Base-by-base conservation (phyloP, 129 eudicot species). In the Lactuca saligna region DNA sequence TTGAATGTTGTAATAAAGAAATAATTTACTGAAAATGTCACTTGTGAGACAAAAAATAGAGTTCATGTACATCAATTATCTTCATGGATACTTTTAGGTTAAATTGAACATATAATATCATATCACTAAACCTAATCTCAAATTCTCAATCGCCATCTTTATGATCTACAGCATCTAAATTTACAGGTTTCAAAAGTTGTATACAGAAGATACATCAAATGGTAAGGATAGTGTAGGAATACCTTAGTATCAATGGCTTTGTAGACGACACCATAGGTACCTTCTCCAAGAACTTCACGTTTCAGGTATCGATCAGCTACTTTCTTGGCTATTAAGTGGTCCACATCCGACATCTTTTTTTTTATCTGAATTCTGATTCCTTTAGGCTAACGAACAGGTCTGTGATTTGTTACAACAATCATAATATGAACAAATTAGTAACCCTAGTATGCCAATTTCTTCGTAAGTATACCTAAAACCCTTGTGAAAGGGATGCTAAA, bases 231-330 rank as follows among this genome's bases (percentile, higher is more conserved):
- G 33, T 56, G 65, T 20, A 53, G 12, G 46, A 14, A 50, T 82
- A 93, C 99, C 95, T 89, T 81, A 10, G 97, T 93, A 68, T 93
- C 99, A 74, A 93, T 87, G 41, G 99, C 99, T 72, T 93, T 93
- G 84, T 62, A 93, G 20, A 93, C 99, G 39, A 93, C 99, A 13
- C 99, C 99, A 61, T 93, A 93, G 13, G 99, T 93, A 54, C 99
- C 99, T 78, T 93, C 99, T n/a, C 99, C 99, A n/a, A 89, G 87
- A 34, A 87, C 88, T 15, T 89, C 99, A 35, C 99, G 92, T 71
- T 93, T 93, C 51, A 93, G 70, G 69, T 93, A 93, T 4, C 99
- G 88, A 82, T 87, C 97, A 41, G 95, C 96, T 35, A 87, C 97
- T 63, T 85, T 93, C 82, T 89, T 89, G 3, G 81, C 61, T 37